phyloP scores from a whole-genome alignment of 2,329 filamentous ascomycete genomes.

The Nemania bipapillata region DNA sequence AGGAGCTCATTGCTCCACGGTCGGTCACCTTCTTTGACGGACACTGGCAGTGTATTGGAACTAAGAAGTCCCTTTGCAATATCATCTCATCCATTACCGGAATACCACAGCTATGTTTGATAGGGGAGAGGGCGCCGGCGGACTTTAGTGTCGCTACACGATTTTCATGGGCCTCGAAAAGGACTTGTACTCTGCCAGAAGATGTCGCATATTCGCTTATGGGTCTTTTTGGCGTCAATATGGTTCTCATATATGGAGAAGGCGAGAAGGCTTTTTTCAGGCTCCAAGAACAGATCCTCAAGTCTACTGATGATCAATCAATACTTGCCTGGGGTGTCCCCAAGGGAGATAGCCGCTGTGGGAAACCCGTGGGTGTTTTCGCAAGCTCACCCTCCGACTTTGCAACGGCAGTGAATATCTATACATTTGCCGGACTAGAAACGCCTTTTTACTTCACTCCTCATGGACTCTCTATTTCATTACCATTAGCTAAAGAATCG shows the following conservation, averaged over 20 bases:
- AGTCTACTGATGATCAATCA: slow-evolving; percentile 9
- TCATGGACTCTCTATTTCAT: not conserved
- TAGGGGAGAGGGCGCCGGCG: not conserved
- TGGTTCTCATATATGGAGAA: slow-evolving; percentile 31
- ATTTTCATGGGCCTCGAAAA: slow-evolving; percentile 29
- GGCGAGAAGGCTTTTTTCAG: slow-evolving; percentile 23
- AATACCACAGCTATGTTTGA: slow-evolving; percentile 41
- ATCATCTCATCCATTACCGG: slow-evolving; percentile 38
- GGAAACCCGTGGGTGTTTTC: not conserved
- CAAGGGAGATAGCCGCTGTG: not conserved
- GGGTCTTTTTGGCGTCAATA: slow-evolving; percentile 26
- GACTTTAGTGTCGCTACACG: slow-evolving; percentile 40
- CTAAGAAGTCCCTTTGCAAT: slow-evolving; percentile 36
- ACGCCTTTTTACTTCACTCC: not conserved
- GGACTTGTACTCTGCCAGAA: slow-evolving; percentile 21
- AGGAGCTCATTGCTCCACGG: slow-evolving; percentile 21
- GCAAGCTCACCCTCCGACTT: not conserved
- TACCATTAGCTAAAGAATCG: not conserved
- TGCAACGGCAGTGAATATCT: not conserved
- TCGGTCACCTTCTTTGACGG: slow-evolving; percentile 46
- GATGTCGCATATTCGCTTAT: slow-evolving; percentile 30
- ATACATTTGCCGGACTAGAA: not conserved
- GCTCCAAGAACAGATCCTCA: slow-evolving; percentile 28
- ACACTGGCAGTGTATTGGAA: slow-evolving; percentile 47
- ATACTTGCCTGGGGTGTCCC: slow-evolving; percentile 21